Conservation (phyloP, 495 filamentous ascomycete species). For the Darksidea phi region DNA sequence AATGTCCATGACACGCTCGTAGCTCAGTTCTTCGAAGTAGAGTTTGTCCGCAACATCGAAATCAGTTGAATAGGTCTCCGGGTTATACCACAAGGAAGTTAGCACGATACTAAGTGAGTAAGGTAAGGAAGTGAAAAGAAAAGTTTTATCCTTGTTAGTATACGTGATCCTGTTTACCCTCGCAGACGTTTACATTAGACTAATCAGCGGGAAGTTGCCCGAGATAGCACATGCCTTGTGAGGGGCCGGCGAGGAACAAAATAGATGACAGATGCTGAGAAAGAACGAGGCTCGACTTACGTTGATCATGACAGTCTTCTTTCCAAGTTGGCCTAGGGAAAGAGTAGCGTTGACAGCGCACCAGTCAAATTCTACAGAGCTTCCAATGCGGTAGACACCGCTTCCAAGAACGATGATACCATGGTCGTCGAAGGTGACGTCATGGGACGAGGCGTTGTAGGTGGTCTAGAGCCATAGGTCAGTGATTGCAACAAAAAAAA, state of each 20-base stretch:
- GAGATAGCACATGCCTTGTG: neutral
- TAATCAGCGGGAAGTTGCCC: no score
- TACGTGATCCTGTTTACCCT: no score
- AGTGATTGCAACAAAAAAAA: no score
- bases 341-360: constrained; percentile 92
- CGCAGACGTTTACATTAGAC: no score
- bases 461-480: constrained; percentile 71
- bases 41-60: constrained; percentile 92
- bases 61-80: constrained; percentile 86
- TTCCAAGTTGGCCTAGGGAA: constrained; percentile 81
- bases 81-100: constrained; percentile 61
- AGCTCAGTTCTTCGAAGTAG: constrained; percentile 96
- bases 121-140: no score
- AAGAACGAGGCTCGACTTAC: no score
- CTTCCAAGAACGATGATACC: constrained; percentile 85
- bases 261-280: no score
- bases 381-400: constrained; percentile 95
- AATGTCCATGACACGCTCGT: constrained; percentile 98
- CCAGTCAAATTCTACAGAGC: constrained; percentile 98
- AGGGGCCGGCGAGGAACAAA: no score
- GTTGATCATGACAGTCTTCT: constrained; percentile 99
- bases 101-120: no score
- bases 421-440: constrained; percentile 93
- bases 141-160: no score
- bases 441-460: constrained; percentile 94